phyloP scores from a whole-genome alignment of 179 eudicot species.

The Spinacia oleracea region DNA sequence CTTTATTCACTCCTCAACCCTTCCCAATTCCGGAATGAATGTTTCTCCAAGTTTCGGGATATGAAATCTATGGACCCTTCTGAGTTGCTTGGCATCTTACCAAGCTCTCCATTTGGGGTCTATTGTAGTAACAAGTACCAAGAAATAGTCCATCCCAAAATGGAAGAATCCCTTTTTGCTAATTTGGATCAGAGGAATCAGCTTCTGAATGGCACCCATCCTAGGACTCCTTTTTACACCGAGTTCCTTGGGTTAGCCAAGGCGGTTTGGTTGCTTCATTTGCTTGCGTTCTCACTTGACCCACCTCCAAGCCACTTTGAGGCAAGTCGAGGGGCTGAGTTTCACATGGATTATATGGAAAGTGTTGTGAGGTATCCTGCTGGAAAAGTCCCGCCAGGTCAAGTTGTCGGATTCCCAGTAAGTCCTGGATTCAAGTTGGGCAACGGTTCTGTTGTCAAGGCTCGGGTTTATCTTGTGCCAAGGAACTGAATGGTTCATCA shows the following conservation, averaged over 20 bases:
- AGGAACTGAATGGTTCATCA: slow-evolving; percentile 24
- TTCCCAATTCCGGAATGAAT: slow-evolving; percentile 68
- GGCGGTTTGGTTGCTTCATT: slow-evolving; percentile 84
- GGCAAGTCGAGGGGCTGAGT: slow-evolving; percentile 73
- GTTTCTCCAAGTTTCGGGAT: slow-evolving; percentile 79
- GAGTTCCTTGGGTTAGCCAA: slow-evolving; percentile 70
- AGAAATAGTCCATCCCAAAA: slow-evolving; percentile 75
- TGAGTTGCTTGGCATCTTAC: slow-evolving; percentile 84
- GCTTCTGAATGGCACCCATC: slow-evolving; percentile 65
- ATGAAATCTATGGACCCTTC: slow-evolving; percentile 93
- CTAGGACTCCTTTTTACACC: slow-evolving; percentile 61
- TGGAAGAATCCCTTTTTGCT: slow-evolving; percentile 85
- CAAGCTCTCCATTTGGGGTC: slow-evolving; percentile 75
- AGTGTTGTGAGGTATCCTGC: slow-evolving; percentile 59
- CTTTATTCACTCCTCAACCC: slow-evolving; percentile 83
- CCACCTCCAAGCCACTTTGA: slow-evolving; percentile 92
- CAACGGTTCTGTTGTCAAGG: slow-evolving; percentile 59
- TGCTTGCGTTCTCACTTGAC: slow-evolving; percentile 77
- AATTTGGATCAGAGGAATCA: slow-evolving; percentile 67
- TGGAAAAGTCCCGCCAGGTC: slow-evolving; percentile 39
- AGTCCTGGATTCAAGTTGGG: slow-evolving; percentile 84
- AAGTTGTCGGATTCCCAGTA: slow-evolving; percentile 69
- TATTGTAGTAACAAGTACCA: slow-evolving; percentile 78
- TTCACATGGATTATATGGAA: slow-evolving; percentile 71
- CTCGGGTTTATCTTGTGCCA: slow-evolving; percentile 72